Evolutionary conservation across 192 early-diverging fungal species (phyloP).

Genomic region (Thamnidium elegans): DNA sequence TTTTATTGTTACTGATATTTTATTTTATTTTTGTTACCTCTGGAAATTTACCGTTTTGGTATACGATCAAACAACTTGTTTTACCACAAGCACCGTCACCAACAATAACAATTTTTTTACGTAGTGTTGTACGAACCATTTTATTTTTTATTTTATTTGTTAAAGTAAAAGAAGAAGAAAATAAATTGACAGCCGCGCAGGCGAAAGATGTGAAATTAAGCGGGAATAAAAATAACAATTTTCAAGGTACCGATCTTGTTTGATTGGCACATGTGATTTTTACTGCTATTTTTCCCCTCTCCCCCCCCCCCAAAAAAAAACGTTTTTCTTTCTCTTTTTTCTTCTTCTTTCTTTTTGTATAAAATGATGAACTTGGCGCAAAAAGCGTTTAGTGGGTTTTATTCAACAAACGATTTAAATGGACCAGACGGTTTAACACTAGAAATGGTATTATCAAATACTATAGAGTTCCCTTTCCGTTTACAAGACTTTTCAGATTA

Average conservation of each 20-base stretch:
- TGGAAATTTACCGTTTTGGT: conserved; percentile 17
- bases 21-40: neutral
- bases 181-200: neutral
- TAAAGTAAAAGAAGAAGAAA: neutral
- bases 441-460: conserved; percentile 23
- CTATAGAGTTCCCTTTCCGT: conserved; percentile 20
- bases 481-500: neutral
- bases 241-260: neutral
- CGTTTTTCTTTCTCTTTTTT: neutral
- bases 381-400: neutral
- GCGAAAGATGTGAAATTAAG: neutral
- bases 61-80: conserved; percentile 13
- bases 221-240: neutral
- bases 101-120: conserved; percentile 13
- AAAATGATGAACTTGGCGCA: conserved; percentile 8
- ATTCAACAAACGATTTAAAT: neutral
- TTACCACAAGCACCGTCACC: conserved; percentile 5
- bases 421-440: conserved; percentile 20
- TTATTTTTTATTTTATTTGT: neutral
- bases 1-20: neutral
- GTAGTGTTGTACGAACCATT: conserved; percentile 11
- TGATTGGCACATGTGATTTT: neutral
- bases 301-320: neutral
- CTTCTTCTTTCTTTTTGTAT: neutral
- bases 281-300: too few relatives aligned